These are phyloP conservation scores for Rosa rugosa DNA, from an alignment of 306 rosid species.

Conservation along the genomic window DNA sequence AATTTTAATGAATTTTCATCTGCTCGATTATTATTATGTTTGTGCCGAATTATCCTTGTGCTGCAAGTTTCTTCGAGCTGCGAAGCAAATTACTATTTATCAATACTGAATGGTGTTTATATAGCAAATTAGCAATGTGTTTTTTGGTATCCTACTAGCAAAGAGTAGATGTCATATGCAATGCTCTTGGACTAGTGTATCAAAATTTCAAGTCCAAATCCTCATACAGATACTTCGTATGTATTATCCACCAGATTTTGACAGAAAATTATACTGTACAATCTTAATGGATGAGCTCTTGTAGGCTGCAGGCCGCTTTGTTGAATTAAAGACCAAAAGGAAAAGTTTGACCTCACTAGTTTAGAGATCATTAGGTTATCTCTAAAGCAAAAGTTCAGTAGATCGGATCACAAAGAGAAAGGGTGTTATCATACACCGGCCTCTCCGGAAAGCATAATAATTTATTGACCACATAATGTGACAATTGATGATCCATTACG, in stretches of 20 bases:
- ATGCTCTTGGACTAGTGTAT: not conserved
- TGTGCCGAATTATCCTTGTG: not conserved
- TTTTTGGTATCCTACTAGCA: too few species aligned
- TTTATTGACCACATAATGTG: too few species aligned
- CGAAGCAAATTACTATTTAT: not conserved
- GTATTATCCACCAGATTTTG: not conserved
- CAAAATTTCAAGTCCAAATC: not conserved
- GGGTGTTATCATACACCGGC: not conserved
- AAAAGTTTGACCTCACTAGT: not conserved
- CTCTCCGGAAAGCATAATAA: not conserved
- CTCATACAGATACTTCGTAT: not conserved
- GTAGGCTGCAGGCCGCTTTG: not conserved
- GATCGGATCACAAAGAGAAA: not conserved
- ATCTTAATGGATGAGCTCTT: not conserved
- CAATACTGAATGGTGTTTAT: too few species aligned
- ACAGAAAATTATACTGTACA: too few species aligned
- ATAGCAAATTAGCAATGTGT: too few species aligned
- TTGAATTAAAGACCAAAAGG: not conserved
- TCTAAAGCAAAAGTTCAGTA: not conserved
- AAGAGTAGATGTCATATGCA: not conserved
- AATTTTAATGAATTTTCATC: too few species aligned
- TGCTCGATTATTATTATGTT: not conserved
- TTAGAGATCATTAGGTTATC: not conserved
- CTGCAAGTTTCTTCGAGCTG: not conserved
- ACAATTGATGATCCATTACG: not conserved